Evolutionary conservation across 1,139 yeast species (phyloP), one percentile per base, ranked within the genome.

Genomic region (Kodamaea alishanica): DNA sequence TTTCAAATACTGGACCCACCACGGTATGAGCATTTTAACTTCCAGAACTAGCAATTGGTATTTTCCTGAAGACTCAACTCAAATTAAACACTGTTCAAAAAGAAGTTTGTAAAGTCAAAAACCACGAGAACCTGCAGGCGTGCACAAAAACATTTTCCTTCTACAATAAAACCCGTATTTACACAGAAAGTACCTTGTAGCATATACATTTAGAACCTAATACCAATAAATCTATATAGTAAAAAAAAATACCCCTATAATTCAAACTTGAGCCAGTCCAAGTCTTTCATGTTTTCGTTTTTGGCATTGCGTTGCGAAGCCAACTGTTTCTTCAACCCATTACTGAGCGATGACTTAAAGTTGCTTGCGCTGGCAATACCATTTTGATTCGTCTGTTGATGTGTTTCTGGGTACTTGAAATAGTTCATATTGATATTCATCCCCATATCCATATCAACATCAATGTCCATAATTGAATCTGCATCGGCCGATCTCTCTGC

Each of bases 201-300:
- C 20, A 4, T 15, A 15, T 15, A 15, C 20, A 15, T 3, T 15
- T 15, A 15, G 20, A 15, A 15, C 20, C 20, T 15, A 15, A 15
- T 15, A 15, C 20, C 20, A 15, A 15, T 15, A 15, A 15, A 15
- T 15, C 20, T 15, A 15, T 15, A 15, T 15, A 15, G 20, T 15
- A 15, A 8, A 28, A 20, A 12, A 8, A 28, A 11, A 28, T 27
- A 8, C 12, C 15, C 31, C 42, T 55, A 68, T 12, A 70, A 58
- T 42, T 70, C 76, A 51, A 71, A 71, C 49, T 70, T 70, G 43
- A 71, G 59, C 77, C 77, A 71, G 43, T 70, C 76, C 38, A 71
- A 60, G 47, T 70, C 75, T 39, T 36, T 42, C 34, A 33, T 30
- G 10, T 28, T 36, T 25, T 37, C 40, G 26, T 38, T 40, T 20